Evolutionary conservation across 23 red algal species (phyloP).

Genomic region (Cyanidioschyzon merolae): DNA sequence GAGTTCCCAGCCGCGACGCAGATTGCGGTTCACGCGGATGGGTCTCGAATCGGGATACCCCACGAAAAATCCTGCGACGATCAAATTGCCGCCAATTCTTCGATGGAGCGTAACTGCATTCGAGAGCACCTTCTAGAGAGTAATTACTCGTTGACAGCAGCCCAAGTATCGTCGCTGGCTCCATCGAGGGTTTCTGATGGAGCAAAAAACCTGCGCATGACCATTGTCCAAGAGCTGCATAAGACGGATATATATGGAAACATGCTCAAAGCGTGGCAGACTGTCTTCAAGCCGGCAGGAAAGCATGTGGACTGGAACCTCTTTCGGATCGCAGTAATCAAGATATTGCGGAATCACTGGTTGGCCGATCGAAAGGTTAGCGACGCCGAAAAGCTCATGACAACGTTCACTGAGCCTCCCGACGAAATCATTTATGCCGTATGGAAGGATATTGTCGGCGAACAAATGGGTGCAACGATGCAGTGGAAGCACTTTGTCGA

Average conservation of each 20-base stretch:
- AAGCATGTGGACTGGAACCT: not conserved
- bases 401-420: not conserved
- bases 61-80: not conserved
- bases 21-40: not conserved
- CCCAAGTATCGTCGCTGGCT: no score
- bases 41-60: not conserved
- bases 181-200: not conserved
- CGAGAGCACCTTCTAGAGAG: not conserved
- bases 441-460: not conserved
- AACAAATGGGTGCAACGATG: not conserved
- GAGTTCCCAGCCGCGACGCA: not conserved
- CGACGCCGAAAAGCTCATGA: not conserved
- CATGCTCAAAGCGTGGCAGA: conserved; percentile 15
- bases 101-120: not conserved
- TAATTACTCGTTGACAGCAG: no score
- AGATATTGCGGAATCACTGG: not conserved
- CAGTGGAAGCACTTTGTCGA: conserved; percentile 11
- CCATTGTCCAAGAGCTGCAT: not conserved
- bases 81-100: not conserved
- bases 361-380: not conserved
- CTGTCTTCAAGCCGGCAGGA: not conserved
- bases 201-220: not conserved
- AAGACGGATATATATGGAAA: not conserved
- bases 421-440: not conserved
- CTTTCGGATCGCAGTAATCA: not conserved